Conservation (phyloP, 495 filamentous ascomycete species). For the Xylaria intraflava region DNA sequence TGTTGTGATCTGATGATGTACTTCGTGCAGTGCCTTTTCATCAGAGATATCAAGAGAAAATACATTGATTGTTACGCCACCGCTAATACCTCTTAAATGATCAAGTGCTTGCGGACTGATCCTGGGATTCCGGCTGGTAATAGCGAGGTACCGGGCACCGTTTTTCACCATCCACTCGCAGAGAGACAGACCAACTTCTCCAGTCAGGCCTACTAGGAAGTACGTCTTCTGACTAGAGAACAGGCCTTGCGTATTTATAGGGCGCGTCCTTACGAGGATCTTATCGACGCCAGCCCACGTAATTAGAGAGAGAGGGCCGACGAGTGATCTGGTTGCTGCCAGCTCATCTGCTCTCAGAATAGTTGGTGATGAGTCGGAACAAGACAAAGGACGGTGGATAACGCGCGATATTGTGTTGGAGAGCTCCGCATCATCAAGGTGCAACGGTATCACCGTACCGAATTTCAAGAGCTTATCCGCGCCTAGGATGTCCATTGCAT, state of each 20-base stretch:
- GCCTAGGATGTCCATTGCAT: no score
- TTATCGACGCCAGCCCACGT: neutral
- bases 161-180: constrained; percentile 43
- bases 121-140: constrained; percentile 35
- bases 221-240: constrained; percentile 22
- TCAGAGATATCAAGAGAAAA: constrained; percentile 8
- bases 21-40: neutral
- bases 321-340: no score
- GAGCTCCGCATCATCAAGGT: no score
- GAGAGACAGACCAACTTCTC: constrained; percentile 38
- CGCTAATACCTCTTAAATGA: neutral
- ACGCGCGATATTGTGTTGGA: no score
- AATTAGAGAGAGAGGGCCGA: neutral
- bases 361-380: no score
- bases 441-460: no score
- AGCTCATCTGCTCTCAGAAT: no score
- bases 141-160: constrained; percentile 38
- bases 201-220: constrained; percentile 40
- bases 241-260: neutral
- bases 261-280: neutral
- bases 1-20: neutral
- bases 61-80: neutral
- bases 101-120: neutral
- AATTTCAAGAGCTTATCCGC: no score
- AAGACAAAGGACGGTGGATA: no score